Evolutionary conservation across 2,329 filamentous ascomycete species (phyloP).

Genomic region (Colletotrichum sp.): DNA sequence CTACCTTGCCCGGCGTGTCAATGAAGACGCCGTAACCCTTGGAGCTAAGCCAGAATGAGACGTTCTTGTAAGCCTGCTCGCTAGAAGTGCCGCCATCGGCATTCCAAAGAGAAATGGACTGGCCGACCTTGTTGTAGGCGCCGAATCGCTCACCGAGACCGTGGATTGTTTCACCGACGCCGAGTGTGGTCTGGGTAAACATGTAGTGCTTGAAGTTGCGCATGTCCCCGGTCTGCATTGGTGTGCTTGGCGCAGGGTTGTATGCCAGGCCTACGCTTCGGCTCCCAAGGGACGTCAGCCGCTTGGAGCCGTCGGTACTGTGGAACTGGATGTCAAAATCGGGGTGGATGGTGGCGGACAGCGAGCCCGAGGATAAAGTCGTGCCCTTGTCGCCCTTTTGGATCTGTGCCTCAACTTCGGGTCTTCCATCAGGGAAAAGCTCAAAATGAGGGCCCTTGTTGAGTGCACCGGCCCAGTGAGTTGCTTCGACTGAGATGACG

Average conservation of each 20-base stretch:
- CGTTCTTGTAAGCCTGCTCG: conserved; percentile 76
- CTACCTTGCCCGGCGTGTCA: conserved; percentile 71
- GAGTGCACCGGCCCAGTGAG: conserved; percentile 43
- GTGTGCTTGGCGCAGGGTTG: conserved; percentile 35
- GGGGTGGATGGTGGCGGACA: conserved; percentile 39
- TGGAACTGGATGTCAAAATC: conserved; percentile 44
- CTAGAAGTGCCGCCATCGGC: conserved; percentile 69
- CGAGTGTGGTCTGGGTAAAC: conserved; percentile 60
- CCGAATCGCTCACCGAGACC: conserved; percentile 80
- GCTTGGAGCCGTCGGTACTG: conserved; percentile 37
- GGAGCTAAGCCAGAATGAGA: conserved; percentile 73
- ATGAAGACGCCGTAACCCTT: conserved; percentile 81
- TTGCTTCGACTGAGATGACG: conserved; percentile 43
- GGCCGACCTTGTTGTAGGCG: conserved; percentile 77
- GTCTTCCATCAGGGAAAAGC: conserved; percentile 40
- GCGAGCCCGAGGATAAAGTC: conserved; percentile 37
- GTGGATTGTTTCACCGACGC: conserved; percentile 71
- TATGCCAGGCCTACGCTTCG: conserved; percentile 45
- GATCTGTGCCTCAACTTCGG: conserved; percentile 31
- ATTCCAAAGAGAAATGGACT: conserved; percentile 70
- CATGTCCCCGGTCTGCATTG: conserved; percentile 38
- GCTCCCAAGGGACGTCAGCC: conserved; percentile 42
- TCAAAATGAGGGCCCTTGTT: conserved; percentile 43
- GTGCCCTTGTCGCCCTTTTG: conserved; percentile 37
- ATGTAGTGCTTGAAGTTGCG: conserved; percentile 58